phyloP scores from a whole-genome alignment of 1,284 basidiomycete genomes.

The Amylostereum chailletii region DNA sequence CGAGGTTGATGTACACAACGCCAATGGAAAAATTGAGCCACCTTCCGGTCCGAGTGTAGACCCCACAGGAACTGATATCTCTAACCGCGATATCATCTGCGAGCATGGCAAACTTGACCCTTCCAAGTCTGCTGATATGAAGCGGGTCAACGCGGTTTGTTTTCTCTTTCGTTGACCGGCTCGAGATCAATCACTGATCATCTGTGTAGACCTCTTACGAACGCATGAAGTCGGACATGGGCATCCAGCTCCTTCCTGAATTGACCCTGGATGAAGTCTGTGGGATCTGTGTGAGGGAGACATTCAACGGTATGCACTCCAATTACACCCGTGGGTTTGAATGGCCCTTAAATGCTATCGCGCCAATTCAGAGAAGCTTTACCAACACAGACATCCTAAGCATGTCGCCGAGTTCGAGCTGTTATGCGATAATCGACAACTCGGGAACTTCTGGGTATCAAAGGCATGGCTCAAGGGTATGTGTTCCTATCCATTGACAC shows the following conservation, averaged over 20 bases:
- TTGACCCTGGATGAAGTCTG: constrained; percentile 50
- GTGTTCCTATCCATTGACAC: background rate
- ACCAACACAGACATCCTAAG: constrained; percentile 56
- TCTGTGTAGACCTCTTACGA: constrained; percentile 36
- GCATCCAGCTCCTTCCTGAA: constrained; percentile 37
- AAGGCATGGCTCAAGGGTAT: constrained; percentile 70
- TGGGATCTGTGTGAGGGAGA: constrained; percentile 41
- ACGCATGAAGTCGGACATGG: constrained; percentile 34
- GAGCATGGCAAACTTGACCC: constrained; percentile 53
- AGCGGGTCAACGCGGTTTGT: constrained; percentile 47
- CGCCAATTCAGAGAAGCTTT: constrained; percentile 46
- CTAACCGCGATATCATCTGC: constrained; percentile 42
- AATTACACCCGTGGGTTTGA: background rate
- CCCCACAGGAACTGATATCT: constrained; percentile 6
- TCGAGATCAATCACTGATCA: background rate
- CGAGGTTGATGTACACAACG: background rate
- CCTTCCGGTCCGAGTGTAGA: background rate
- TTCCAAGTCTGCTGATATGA: constrained; percentile 48
- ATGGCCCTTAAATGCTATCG: constrained; percentile 5
- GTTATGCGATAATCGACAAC: constrained; percentile 32
- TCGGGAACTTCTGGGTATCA: constrained; percentile 61
- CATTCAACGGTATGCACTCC: constrained; percentile 45
- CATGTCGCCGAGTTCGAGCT: constrained; percentile 49
- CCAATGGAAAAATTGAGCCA: background rate
- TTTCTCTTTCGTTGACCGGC: constrained; percentile 2